These are phyloP conservation scores for Ochromonas danica DNA, from an alignment of 108 stramenopile species.

Conservation along the genomic window DNA sequence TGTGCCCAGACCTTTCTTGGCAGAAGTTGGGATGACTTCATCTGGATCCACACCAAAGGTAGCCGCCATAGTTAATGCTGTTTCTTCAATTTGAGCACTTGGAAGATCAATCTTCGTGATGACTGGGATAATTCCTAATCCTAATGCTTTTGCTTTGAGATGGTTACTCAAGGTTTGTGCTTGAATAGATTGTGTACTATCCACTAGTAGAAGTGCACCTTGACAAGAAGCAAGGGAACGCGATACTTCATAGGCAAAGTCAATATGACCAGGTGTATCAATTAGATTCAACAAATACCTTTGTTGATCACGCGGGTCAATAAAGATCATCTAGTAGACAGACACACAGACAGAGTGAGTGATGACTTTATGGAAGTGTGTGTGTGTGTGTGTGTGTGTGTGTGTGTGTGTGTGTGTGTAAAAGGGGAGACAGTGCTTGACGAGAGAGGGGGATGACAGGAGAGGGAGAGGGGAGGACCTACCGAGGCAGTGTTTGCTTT, in stretches of 20 bases:
- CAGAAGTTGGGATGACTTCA: constrained; percentile 77
- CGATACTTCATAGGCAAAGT: constrained; percentile 87
- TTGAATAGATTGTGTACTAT: constrained; percentile 25
- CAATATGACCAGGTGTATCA: constrained; percentile 94
- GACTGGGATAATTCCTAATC: constrained; percentile 48
- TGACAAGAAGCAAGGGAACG: constrained; percentile 75
- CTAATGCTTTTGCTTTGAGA: constrained; percentile 40
- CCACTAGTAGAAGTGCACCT: constrained; percentile 26
- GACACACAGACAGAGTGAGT: too few relatives aligned
- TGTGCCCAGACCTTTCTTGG: constrained; percentile 42
- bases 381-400: too few relatives aligned
- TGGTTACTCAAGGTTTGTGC: constrained; percentile 45
- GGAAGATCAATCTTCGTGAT: constrained; percentile 49
- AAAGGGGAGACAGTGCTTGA: too few relatives aligned
- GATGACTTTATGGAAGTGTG: too few relatives aligned
- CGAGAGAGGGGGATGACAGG: too few relatives aligned
- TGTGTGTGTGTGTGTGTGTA: too few relatives aligned
- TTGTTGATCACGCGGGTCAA: constrained; percentile 49
- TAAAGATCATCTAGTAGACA: constrained; percentile 72
- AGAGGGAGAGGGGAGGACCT: too few relatives aligned
- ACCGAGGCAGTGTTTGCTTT: constrained; percentile 85
- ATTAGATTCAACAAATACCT: constrained; percentile 70
- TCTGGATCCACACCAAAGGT: constrained; percentile 80
- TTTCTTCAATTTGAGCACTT: constrained; percentile 33
- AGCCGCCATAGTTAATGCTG: constrained; percentile 23